phyloP scores from a whole-genome alignment of 176 grass and related monocot genomes.

The Hyparrhenia diplandra region DNA sequence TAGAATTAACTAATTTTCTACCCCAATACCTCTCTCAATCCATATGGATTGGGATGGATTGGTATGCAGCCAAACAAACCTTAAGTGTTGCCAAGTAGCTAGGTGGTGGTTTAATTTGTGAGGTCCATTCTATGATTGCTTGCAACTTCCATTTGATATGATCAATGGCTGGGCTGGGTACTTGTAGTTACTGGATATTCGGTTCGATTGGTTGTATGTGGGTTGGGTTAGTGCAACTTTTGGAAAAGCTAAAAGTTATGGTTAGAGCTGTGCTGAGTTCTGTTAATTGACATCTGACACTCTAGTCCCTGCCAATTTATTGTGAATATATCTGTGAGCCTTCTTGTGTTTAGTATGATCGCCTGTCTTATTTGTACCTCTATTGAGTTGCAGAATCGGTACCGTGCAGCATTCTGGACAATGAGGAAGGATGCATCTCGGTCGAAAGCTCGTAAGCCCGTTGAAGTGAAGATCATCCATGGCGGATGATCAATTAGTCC shows the following conservation, averaged over 20 bases:
- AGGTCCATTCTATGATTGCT: neutral
- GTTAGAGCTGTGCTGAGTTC: neutral
- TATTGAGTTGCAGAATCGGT: conserved; percentile 64
- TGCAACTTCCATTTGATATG: neutral
- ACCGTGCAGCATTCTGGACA: conserved; percentile 75
- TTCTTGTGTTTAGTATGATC: neutral
- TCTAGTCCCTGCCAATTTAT: neutral
- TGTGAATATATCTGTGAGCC: conserved; percentile 10
- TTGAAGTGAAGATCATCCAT: neutral
- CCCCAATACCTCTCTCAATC: too few relatives aligned
- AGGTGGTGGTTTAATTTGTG: too few relatives aligned
- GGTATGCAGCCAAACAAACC: too few relatives aligned
- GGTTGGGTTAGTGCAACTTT: neutral
- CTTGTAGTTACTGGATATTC: neutral
- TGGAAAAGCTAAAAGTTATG: neutral
- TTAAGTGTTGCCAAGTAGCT: too few relatives aligned
- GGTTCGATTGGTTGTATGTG: neutral
- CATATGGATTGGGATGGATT: too few relatives aligned
- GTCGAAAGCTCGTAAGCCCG: conserved; percentile 23
- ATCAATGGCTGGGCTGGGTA: neutral
- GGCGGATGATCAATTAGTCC: neutral
- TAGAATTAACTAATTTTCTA: too few relatives aligned
- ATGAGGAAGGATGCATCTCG: conserved; percentile 64
- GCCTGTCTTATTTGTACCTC: conserved; percentile 17
- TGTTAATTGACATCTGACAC: conserved; percentile 14